Evolutionary conservation across 2,329 filamentous ascomycete genomes (phyloP).

Genomic region (Botrytis aclada): DNA sequence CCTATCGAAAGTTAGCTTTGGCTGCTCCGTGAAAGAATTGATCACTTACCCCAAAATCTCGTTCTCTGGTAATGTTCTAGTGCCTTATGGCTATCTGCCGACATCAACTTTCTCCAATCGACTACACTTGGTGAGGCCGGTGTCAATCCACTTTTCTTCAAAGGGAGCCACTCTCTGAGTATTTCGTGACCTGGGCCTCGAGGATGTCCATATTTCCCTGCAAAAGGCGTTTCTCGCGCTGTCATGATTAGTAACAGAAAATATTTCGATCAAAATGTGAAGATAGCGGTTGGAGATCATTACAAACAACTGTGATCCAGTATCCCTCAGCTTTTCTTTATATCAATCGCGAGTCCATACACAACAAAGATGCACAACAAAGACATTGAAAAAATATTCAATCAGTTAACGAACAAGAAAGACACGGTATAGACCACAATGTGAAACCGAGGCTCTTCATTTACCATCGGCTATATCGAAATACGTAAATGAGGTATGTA

Average conservation of each 20-base stretch:
- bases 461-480: background rate
- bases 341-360: background rate
- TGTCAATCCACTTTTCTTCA: background rate
- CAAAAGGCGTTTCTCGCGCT: background rate
- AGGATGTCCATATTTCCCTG: slow-evolving; percentile 1
- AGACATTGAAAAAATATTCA: background rate
- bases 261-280: background rate
- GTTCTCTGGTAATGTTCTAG: background rate
- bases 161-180: background rate
- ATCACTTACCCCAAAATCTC: background rate
- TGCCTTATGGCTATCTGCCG: background rate
- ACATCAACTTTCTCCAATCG: background rate
- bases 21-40: no score
- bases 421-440: background rate
- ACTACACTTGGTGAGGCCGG: background rate
- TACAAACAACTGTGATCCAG: background rate
- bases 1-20: background rate
- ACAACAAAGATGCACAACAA: background rate
- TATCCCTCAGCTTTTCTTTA: background rate
- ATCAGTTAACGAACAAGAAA: background rate
- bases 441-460: background rate
- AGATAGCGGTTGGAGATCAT: background rate
- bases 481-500: background rate
- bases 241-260: background rate
- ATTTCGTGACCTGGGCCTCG: background rate